phyloP scores from a whole-genome alignment of 75 land plant genomes.

The Picea sitchensis region DNA sequence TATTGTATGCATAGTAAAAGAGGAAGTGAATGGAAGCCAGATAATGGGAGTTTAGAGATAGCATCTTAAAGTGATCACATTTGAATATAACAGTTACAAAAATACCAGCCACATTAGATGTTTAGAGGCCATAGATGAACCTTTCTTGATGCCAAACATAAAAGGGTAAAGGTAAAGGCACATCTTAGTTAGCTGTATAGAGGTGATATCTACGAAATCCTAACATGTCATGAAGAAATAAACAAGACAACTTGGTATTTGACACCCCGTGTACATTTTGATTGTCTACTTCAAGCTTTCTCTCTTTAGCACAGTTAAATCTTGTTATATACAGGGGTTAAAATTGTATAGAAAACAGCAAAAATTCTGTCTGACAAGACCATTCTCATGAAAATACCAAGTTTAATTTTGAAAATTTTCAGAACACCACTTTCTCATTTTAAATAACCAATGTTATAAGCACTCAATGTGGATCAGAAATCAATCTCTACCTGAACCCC shows the following conservation, averaged over 20 bases:
- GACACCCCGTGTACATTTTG: neutral
- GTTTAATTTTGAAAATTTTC: neutral
- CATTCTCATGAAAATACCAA: neutral
- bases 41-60: neutral
- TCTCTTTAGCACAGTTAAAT: neutral
- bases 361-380: neutral
- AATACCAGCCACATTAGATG: neutral
- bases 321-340: neutral
- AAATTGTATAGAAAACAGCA: neutral
- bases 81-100: neutral
- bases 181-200: too few species aligned
- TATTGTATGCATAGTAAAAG: neutral
- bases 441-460: neutral
- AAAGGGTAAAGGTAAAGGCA: too few species aligned
- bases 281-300: neutral
- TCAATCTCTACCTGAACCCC: constrained; percentile 27
- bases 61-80: neutral
- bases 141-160: too few species aligned
- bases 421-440: neutral
- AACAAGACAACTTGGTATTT: neutral
- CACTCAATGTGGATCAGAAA: neutral
- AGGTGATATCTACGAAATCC: neutral
- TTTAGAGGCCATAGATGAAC: too few species aligned
- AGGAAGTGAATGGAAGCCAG: neutral
- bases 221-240: neutral